phyloP scores from a whole-genome alignment of 208 protist genomes.

The Leishmania aethiopica region DNA sequence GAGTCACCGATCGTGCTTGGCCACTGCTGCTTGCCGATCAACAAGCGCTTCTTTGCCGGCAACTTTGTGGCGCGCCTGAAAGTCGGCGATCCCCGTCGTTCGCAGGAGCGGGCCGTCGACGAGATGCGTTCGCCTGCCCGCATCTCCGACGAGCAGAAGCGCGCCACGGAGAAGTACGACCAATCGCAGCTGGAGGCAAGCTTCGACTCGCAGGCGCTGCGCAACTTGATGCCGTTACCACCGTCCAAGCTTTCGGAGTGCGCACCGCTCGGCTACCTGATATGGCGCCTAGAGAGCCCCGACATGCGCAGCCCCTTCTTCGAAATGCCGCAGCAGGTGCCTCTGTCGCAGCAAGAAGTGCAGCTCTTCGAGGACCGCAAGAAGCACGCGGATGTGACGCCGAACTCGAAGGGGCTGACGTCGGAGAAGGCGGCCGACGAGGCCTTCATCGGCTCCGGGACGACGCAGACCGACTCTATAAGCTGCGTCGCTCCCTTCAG shows the following conservation, averaged over 20 bases:
- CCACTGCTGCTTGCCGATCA: slow-evolving; percentile 65
- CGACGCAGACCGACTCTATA: slow-evolving; percentile 38
- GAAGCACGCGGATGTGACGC: slow-evolving; percentile 6
- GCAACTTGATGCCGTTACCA: slow-evolving; percentile 43
- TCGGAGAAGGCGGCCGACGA: slow-evolving; percentile 29
- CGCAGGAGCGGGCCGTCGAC: slow-evolving; percentile 46
- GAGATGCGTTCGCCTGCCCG: slow-evolving; percentile 42
- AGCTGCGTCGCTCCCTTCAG: slow-evolving; percentile 52
- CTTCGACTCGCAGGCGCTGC: slow-evolving; percentile 61
- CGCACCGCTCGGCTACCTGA: slow-evolving; percentile 53
- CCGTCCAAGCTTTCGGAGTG: slow-evolving; percentile 45
- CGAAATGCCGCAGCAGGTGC: slow-evolving; percentile 55
- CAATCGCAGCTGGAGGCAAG: slow-evolving; percentile 56
- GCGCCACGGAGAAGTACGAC: slow-evolving; percentile 45
- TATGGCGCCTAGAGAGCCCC: slow-evolving; percentile 54
- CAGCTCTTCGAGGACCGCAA: slow-evolving; percentile 34
- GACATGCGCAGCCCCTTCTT: slow-evolving; percentile 43
- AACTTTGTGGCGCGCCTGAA: slow-evolving; percentile 72
- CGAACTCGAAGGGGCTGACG: slow-evolving; percentile 23
- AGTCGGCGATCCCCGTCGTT: slow-evolving; percentile 71
- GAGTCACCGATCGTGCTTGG: slow-evolving; percentile 49
- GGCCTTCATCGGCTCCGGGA: slow-evolving; percentile 36
- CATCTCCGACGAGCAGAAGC: slow-evolving; percentile 45
- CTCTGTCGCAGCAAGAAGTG: slow-evolving; percentile 55
- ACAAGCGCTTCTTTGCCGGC: slow-evolving; percentile 41